These are phyloP conservation scores for Gnomoniopsis smithogilvyi DNA, from an alignment of 2,329 filamentous ascomycete species.

Conservation along the genomic window DNA sequence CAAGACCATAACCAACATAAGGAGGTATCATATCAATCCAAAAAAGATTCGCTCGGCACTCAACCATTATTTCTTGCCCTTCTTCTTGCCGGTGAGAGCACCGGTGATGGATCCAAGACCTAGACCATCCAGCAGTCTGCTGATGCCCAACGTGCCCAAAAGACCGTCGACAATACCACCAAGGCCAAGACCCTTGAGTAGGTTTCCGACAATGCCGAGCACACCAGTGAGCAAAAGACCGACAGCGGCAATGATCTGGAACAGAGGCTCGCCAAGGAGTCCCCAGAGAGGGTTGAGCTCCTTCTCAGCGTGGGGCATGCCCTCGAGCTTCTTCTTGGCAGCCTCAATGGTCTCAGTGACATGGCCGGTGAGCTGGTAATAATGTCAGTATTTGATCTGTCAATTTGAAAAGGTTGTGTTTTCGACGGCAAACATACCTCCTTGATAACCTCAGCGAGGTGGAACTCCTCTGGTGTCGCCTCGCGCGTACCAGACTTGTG, in stretches of 20 bases:
- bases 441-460: conserved; percentile 80
- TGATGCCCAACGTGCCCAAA: conserved; percentile 72
- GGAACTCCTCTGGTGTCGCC: conserved; percentile 78
- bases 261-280: conserved; percentile 77
- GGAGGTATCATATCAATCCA: neutral
- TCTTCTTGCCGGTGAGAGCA: conserved; percentile 42
- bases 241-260: conserved; percentile 89
- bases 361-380: conserved; percentile 63
- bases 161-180: conserved; percentile 78
- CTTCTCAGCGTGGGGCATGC: conserved; percentile 94
- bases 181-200: conserved; percentile 77
- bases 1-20: neutral
- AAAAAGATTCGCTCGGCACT: neutral
- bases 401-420: neutral
- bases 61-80: conserved; percentile 25
- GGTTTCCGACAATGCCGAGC: conserved; percentile 75
- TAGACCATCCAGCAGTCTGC: conserved; percentile 70
- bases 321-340: conserved; percentile 84
- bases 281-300: conserved; percentile 88
- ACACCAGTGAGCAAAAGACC: conserved; percentile 81
- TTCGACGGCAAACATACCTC: conserved; percentile 42
- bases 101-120: conserved; percentile 55
- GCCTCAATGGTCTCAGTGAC: conserved; percentile 83
- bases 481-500: conserved; percentile 71
- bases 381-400: conserved; percentile 3